Conservation (phyloP, 129 eudicot genomes). For the Tagetes patula region DNA sequence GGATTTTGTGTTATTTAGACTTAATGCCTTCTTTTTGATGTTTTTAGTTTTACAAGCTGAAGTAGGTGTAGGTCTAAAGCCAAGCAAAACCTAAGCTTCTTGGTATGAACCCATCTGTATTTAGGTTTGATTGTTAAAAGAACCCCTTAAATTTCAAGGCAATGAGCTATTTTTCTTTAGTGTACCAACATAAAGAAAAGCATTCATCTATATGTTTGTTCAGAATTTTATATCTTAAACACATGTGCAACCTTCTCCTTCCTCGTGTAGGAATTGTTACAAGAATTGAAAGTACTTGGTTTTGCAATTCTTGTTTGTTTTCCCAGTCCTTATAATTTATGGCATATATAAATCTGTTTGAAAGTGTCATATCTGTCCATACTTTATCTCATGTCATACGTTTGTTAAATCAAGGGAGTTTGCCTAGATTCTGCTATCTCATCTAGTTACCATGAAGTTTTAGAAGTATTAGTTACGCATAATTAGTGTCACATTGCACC, state of each 20-base stretch:
- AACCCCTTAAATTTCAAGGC: not conserved
- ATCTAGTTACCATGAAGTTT: slow-evolving; percentile 7
- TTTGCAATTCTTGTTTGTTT: slow-evolving; percentile 3
- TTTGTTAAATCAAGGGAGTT: slow-evolving; percentile 4
- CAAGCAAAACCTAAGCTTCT: not conserved
- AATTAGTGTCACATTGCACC: not conserved
- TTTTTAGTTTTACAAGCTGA: slow-evolving; percentile 3
- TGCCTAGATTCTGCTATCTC: slow-evolving; percentile 18
- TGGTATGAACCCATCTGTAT: not conserved
- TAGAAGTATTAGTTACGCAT: slow-evolving; percentile 9
- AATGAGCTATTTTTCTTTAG: not conserved
- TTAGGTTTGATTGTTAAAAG: not conserved
- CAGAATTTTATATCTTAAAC: not conserved
- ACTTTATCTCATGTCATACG: slow-evolving; percentile 12
- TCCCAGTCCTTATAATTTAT: not conserved
- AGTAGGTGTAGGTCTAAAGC: not conserved
- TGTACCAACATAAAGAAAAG: not conserved
- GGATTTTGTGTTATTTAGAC: slow-evolving; percentile 14
- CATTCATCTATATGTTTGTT: not conserved
- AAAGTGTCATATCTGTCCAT: not conserved
- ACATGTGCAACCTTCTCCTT: not conserved
- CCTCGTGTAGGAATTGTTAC: not conserved
- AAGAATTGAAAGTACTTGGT: not conserved
- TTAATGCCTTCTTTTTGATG: slow-evolving; percentile 7
- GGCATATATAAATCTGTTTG: not conserved